phyloP scores from a whole-genome alignment of 2,329 filamentous ascomycete genomes.

The Uncinocarpus reesii region DNA sequence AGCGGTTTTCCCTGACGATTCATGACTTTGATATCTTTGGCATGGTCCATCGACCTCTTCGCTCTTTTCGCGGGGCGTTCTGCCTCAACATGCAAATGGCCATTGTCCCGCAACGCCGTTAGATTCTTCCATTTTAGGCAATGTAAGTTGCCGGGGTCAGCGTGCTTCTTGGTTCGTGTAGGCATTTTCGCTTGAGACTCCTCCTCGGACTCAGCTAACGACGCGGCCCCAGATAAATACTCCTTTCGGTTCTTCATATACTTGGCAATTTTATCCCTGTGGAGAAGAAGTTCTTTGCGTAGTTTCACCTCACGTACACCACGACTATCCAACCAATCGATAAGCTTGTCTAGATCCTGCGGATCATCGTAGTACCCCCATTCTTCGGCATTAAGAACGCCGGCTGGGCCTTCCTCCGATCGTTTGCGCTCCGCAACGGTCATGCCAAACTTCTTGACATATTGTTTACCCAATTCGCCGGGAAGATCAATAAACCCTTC shows the following conservation, averaged over 20 bases:
- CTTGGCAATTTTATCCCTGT: constrained; percentile 62
- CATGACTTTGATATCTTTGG: constrained; percentile 32
- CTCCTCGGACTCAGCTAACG: constrained; percentile 41
- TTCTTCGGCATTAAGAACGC: constrained; percentile 54
- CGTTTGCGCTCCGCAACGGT: constrained; percentile 78
- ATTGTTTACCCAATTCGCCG: constrained; percentile 61
- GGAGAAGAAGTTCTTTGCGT: constrained; percentile 71
- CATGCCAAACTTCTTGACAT: constrained; percentile 65
- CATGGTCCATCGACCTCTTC: constrained; percentile 36
- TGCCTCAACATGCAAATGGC: constrained; percentile 52
- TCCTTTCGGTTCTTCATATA: constrained; percentile 71
- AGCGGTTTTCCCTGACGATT: constrained; percentile 42
- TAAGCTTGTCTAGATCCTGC: constrained; percentile 63
- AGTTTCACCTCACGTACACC: constrained; percentile 79
- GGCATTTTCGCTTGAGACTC: constrained; percentile 47
- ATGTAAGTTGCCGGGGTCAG: constrained; percentile 43
- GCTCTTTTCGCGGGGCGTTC: constrained; percentile 42
- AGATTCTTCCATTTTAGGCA: constrained; percentile 56
- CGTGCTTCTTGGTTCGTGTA: constrained; percentile 52
- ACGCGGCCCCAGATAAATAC: constrained; percentile 52
- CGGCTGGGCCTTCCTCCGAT: constrained; percentile 66
- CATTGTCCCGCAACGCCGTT: constrained; percentile 48
- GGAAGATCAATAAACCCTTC: constrained; percentile 74
- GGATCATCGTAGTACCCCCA: constrained; percentile 89
- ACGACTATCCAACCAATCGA: constrained; percentile 79